Evolutionary conservation across 805 yeast genomes (phyloP).

Genomic region (Cyberlindnera lachancei): DNA sequence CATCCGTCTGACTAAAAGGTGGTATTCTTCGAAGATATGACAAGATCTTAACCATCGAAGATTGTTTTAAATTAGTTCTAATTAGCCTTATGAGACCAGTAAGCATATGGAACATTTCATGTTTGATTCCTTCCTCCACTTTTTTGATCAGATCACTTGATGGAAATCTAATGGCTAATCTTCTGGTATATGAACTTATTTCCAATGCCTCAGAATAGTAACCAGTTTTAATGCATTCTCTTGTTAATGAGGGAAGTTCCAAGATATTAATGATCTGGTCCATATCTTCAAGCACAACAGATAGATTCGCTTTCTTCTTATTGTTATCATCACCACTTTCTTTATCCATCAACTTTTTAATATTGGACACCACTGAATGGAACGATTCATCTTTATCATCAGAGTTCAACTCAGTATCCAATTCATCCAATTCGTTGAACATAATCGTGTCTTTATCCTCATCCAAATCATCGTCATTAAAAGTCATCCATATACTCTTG

Average conservation of each 20-base stretch:
- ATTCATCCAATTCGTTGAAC: conserved; percentile 13
- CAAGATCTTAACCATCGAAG: conserved; percentile 70
- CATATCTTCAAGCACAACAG: conserved; percentile 47
- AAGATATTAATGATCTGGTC: conserved; percentile 70
- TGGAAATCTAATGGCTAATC: conserved; percentile 66
- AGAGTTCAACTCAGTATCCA: conserved; percentile 19
- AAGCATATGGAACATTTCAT: conserved; percentile 60
- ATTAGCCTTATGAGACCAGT: conserved; percentile 61
- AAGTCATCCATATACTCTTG: conserved; percentile 24
- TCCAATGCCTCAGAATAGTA: conserved; percentile 88
- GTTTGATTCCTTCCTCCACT: conserved; percentile 43
- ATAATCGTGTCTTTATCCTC: conserved; percentile 26
- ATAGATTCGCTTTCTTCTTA: conserved; percentile 25
- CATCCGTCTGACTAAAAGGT: conserved; percentile 31
- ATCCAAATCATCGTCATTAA: conserved; percentile 23
- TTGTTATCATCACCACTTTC: conserved; percentile 2
- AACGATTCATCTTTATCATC: conserved; percentile 23
- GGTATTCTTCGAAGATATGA: conserved; percentile 68
- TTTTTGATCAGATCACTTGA: conserved; percentile 42
- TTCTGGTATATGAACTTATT: conserved; percentile 63
- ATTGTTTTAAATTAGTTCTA: conserved; percentile 69
- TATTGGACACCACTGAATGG: conserved; percentile 19
- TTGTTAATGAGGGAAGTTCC: conserved; percentile 76
- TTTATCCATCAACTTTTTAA: conserved; percentile 14
- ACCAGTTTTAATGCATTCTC: conserved; percentile 79